Evolutionary conservation across 78 protist genomes (phyloP).

Genomic region (Reticulomyxa filosa): DNA sequence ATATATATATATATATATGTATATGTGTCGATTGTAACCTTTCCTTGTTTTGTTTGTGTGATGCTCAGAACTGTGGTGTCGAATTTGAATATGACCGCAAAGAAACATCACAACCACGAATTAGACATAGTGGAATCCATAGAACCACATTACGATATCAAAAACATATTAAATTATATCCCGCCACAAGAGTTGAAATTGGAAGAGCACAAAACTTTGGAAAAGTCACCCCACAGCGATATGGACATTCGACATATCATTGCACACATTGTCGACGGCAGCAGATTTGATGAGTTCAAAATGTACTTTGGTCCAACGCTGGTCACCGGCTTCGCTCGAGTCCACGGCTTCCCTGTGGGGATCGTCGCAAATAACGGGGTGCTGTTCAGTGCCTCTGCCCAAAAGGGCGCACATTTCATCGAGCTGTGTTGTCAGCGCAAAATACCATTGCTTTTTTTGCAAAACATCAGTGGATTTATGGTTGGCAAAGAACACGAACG

Average conservation of each 20-base stretch:
- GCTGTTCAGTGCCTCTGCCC: slow-evolving; percentile 42
- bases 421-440: slow-evolving; percentile 62
- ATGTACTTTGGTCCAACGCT: slow-evolving; percentile 64
- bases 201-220: background rate
- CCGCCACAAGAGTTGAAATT: background rate
- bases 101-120: too few species aligned
- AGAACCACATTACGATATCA: too few species aligned
- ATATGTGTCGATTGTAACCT: too few species aligned
- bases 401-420: slow-evolving; percentile 79
- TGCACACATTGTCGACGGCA: background rate
- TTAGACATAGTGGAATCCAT: too few species aligned
- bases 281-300: slow-evolving; percentile 50
- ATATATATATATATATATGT: background rate
- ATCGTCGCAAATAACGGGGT: slow-evolving; percentile 89
- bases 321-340: slow-evolving; percentile 55
- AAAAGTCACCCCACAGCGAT: background rate
- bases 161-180: background rate
- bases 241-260: background rate
- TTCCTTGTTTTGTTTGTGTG: too few species aligned
- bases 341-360: slow-evolving; percentile 79
- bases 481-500: slow-evolving; percentile 41
- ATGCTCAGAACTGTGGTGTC: too few species aligned
- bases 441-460: slow-evolving; percentile 80
- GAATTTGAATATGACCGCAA: too few species aligned
- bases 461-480: slow-evolving; percentile 91